Base-by-base conservation (phyloP, 768 basidiomycete genomes). In the Pleurotus tuber-regium region DNA sequence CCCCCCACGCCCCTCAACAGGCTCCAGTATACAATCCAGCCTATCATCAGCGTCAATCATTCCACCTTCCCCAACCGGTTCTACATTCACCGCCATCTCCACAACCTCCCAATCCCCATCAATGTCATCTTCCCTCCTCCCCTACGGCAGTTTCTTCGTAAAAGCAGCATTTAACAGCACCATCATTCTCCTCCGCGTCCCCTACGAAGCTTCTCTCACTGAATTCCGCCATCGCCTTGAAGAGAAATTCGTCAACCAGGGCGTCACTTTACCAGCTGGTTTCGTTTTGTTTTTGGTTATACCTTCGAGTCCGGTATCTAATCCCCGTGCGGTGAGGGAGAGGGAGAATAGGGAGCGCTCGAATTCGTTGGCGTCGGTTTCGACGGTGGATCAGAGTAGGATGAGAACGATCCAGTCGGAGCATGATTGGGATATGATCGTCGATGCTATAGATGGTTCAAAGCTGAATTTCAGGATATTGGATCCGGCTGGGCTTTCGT, bases 101-200 rank as follows among this genome's bases (percentile, higher is more conserved):
- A 61, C 68, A 16, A 58, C 64, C 14, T 64, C 65, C 51, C 61
- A 63, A 23, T 50, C 68, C 59, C 47, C 68, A 54, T 63, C 64
- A 21, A n/a, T 39, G 16, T 43, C 57, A 46, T 56, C 58, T 59
- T 66, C 52, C 52, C 65, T 58, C 41, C 60, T 56, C 29, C 63
- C 48, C 52, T 38, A 25, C 18, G 28, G 12, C 26, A 18, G 63
- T 21, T 59, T 89, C 43, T 70, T 75, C 2, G 75, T 90, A 70
- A 90, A 90, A 67, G 88, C 81, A 3, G 76, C 75, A 36, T 78
- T 79, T 56, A 77, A 80, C 57, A 75, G 81, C 55, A 70, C 76
- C 18, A 84, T 86, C 55, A 74, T 90, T 59, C 67, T 86, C 53
- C 73, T 90, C 46, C 82, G 84, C 41, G 66, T 77, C 6, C 66